phyloP scores from a whole-genome alignment of 1,284 basidiomycete species.

The Pterulicium gracile region DNA sequence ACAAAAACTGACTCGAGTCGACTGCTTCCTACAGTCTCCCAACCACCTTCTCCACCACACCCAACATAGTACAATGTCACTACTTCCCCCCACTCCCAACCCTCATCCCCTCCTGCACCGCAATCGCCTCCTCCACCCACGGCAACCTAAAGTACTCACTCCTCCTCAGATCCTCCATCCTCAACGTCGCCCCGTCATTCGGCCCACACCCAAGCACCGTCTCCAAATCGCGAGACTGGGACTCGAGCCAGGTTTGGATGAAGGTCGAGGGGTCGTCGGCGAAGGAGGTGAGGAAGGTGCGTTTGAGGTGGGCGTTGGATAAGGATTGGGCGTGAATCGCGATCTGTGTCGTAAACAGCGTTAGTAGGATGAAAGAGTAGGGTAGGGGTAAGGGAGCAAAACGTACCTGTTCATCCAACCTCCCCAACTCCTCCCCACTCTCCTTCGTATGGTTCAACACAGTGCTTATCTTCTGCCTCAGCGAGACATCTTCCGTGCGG shows the following conservation, averaged over 20 bases:
- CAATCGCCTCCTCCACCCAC: constrained; percentile 71
- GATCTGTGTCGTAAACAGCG: constrained; percentile 34
- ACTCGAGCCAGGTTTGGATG: constrained; percentile 83
- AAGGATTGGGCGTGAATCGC: constrained; percentile 72
- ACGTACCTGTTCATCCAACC: constrained; percentile 79
- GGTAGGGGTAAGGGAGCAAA: constrained; percentile 4
- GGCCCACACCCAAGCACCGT: constrained; percentile 82
- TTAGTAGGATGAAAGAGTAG: constrained; percentile 1
- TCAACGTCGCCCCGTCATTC: constrained; percentile 67
- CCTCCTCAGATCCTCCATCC: constrained; percentile 79
- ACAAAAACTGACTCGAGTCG: no score
- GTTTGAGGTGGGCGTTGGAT: constrained; percentile 78
- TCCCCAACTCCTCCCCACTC: constrained; percentile 54
- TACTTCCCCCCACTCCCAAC: constrained; percentile 18
- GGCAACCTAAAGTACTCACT: constrained; percentile 86
- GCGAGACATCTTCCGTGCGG: constrained; percentile 73
- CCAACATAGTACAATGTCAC: not conserved
- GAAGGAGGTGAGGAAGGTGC: constrained; percentile 80
- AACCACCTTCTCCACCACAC: no score
- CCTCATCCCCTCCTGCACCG: constrained; percentile 33
- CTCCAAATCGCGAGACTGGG: constrained; percentile 86
- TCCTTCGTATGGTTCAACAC: constrained; percentile 65
- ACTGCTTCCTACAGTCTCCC: no score
- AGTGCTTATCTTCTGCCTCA: constrained; percentile 75
- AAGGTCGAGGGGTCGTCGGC: constrained; percentile 73